Percentiles rank a stretch among this genome's conserved stretches.
Evolutionary conservation across 352 stramenopile species (phyloP).

Genomic region (Phytopythium litorale): DNA sequence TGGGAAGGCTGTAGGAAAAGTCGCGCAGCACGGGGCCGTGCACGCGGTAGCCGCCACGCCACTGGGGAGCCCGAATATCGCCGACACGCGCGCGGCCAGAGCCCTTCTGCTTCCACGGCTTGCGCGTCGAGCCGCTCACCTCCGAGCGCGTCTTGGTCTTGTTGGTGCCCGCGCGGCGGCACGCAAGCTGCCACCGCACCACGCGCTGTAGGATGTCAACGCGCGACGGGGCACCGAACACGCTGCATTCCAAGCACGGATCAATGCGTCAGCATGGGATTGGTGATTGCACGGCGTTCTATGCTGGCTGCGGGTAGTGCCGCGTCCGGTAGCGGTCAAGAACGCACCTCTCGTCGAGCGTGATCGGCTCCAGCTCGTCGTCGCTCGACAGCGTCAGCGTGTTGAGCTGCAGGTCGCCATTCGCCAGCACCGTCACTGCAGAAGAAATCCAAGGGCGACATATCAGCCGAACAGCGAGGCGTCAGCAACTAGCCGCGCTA

Average conservation of each 20-base stretch:
- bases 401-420: constrained; percentile 66
- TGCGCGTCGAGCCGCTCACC: constrained; percentile 84
- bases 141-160: constrained; percentile 88
- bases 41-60: constrained; percentile 81
- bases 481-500: not conserved
- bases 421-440: constrained; percentile 37
- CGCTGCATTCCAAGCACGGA: constrained; percentile 14
- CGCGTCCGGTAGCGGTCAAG: not conserved
- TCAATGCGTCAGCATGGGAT: not conserved
- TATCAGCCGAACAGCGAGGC: not conserved
- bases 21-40: constrained; percentile 83
- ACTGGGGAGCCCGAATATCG: constrained; percentile 82
- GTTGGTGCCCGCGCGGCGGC: constrained; percentile 80
- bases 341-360: constrained; percentile 39
- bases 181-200: constrained; percentile 85
- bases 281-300: not conserved
- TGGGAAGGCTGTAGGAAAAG: constrained; percentile 84
- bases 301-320: not conserved
- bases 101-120: constrained; percentile 89
- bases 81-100: constrained; percentile 82
- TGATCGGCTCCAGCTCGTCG: constrained; percentile 40
- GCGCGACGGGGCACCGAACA: constrained; percentile 74
- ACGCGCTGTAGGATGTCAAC: constrained; percentile 88
- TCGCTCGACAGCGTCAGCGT: constrained; percentile 55
- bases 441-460: not conserved